Percentiles rank a stretch among this genome's conserved stretches.
These are phyloP conservation scores for Fagus sylvatica DNA, from an alignment of 306 rosid genomes.

Conservation along the genomic window DNA sequence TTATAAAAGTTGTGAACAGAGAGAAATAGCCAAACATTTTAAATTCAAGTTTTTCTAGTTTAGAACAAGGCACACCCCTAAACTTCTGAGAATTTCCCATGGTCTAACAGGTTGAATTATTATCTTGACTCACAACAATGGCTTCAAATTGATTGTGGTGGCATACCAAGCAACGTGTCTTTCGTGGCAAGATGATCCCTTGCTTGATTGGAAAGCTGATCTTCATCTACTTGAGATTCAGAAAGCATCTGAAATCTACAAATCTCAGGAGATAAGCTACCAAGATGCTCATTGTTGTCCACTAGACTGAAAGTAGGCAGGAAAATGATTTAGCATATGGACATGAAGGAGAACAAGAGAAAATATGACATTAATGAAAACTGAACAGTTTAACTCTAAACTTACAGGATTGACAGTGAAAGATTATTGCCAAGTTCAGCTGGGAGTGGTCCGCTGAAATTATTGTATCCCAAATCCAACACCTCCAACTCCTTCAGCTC, in stretches of 20 bases:
- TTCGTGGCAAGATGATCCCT: slow-evolving; percentile 43
- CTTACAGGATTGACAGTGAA: slow-evolving; percentile 75
- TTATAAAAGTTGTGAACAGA: neutral
- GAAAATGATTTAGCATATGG: slow-evolving; percentile 18
- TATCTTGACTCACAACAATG: neutral
- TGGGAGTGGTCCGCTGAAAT: slow-evolving; percentile 66
- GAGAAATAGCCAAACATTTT: neutral
- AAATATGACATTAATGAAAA: slow-evolving; percentile 5
- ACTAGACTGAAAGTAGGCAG: slow-evolving; percentile 55
- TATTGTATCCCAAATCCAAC: slow-evolving; percentile 87
- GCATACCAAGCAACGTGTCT: slow-evolving; percentile 51
- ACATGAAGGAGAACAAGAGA: neutral
- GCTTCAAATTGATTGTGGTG: slow-evolving; percentile 29
- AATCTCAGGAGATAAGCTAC: slow-evolving; percentile 64
- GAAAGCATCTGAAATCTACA: slow-evolving; percentile 52
- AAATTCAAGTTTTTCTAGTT: neutral
- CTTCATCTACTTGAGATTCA: slow-evolving; percentile 77
- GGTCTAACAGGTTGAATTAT: neutral
- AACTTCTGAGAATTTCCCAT: slow-evolving; percentile 14
- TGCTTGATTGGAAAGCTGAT: slow-evolving; percentile 37
- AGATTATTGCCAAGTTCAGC: slow-evolving; percentile 66
- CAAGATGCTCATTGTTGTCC: slow-evolving; percentile 75
- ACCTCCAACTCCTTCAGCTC: slow-evolving; percentile 75
- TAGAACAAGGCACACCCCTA: neutral
- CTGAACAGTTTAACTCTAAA: slow-evolving; percentile 24